Evolutionary conservation across 1,139 yeast genomes (phyloP).

Genomic region (Diutina mesorugosa): DNA sequence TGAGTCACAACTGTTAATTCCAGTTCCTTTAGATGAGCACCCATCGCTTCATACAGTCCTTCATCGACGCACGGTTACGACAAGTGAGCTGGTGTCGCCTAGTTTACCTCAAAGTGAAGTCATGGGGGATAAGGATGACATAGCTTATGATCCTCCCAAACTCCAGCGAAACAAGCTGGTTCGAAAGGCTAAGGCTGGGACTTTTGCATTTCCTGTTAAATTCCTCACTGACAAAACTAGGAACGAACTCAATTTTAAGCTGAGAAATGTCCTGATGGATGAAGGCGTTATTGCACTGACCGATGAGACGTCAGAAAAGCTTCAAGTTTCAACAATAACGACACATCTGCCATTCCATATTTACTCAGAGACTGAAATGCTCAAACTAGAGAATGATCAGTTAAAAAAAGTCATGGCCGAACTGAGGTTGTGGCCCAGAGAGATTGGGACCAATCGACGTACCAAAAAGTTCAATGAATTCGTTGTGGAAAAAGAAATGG

Average conservation of each 20-base stretch:
- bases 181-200: conserved; percentile 1
- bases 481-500: conserved; percentile 61
- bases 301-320: not conserved
- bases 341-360: not conserved
- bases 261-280: not conserved
- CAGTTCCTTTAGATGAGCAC: not conserved
- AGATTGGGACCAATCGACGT: conserved; percentile 48
- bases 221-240: not conserved
- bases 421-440: conserved; percentile 39
- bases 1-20: not conserved
- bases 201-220: not conserved
- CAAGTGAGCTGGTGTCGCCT: not conserved
- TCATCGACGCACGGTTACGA: not conserved
- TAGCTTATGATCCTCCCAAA: not conserved
- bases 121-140: not conserved
- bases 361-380: conserved; percentile 27
- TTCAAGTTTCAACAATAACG: not conserved
- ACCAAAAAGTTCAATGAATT: conserved; percentile 65
- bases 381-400: conserved; percentile 30
- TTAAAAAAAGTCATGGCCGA: conserved; percentile 19
- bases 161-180: not conserved
- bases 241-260: not conserved
- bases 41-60: not conserved
- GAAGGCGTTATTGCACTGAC: not conserved
- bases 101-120: not conserved